Evolutionary conservation across 2,329 filamentous ascomycete genomes (phyloP).

Genomic region (Pyricularia sp.): DNA sequence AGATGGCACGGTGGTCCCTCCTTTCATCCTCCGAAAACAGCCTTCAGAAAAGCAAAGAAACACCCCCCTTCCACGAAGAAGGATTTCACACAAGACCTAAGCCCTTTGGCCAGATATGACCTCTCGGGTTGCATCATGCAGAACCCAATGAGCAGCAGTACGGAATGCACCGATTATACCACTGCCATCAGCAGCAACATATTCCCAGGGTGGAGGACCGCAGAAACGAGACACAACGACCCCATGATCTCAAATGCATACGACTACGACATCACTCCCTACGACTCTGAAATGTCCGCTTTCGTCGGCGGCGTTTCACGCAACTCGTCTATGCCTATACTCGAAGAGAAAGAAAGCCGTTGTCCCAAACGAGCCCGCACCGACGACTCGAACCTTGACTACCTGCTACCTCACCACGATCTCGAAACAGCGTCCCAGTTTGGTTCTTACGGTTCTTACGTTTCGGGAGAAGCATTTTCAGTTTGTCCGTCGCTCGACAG

Average conservation of each 20-base stretch:
- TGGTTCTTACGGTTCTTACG: background rate
- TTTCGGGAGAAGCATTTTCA: background rate
- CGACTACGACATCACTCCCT: background rate
- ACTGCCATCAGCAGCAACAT: background rate
- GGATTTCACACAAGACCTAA: background rate
- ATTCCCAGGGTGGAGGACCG: background rate
- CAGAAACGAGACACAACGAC: background rate
- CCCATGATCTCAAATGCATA: background rate
- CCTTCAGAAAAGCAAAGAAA: background rate
- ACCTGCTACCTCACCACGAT: background rate
- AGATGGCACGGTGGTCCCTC: background rate
- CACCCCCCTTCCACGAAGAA: background rate
- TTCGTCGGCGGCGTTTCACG: background rate
- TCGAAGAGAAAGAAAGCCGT: background rate
- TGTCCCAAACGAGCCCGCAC: background rate
- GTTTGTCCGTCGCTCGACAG: background rate
- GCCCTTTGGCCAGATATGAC: background rate
- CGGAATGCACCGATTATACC: background rate
- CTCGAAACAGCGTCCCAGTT: background rate
- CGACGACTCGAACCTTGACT: background rate
- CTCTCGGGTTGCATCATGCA: background rate
- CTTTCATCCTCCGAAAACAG: background rate
- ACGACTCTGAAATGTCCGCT: background rate
- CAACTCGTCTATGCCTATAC: background rate
- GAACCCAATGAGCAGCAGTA: background rate